Evolutionary conservation across 257 asterid species (phyloP).

Genomic region (Fraxinus excelsior): DNA sequence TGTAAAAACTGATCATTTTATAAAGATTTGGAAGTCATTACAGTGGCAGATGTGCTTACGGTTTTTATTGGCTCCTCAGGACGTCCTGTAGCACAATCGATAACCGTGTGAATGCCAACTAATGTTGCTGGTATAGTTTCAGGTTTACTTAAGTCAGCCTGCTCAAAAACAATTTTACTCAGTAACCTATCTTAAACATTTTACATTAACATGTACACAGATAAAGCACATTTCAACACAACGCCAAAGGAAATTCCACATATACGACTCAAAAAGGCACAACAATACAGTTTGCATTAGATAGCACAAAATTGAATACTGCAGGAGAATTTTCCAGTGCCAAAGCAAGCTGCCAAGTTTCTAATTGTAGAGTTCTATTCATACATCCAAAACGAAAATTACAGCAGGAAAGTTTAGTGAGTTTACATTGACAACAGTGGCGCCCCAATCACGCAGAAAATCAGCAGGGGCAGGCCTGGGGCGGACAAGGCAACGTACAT

Average conservation of each 20-base stretch:
- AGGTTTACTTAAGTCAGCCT: conserved; percentile 98
- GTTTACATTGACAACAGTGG: conserved; percentile 88
- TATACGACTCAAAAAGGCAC: too few species aligned
- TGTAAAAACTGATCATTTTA: conserved; percentile 3
- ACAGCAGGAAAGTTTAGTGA: not conserved
- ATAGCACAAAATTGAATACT: not conserved
- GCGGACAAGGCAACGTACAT: conserved; percentile 91
- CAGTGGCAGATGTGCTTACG: conserved; percentile 49
- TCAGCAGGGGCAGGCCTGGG: conserved; percentile 99
- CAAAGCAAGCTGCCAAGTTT: too few species aligned
- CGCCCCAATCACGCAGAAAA: conserved; percentile 82
- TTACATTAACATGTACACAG: not conserved
- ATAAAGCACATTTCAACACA: not conserved
- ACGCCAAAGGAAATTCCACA: not conserved
- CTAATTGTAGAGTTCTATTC: not conserved
- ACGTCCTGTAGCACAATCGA: conserved; percentile 98
- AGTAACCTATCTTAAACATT: conserved; percentile 13
- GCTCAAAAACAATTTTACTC: conserved; percentile 35
- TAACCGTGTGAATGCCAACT: conserved; percentile 91
- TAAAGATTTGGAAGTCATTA: conserved; percentile 6
- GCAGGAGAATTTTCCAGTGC: not conserved
- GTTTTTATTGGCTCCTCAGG: conserved; percentile 96
- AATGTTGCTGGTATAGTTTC: conserved; percentile 95
- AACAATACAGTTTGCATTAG: not conserved
- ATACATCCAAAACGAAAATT: not conserved